phyloP scores from a whole-genome alignment of 306 rosid species.

The Calophaca sinica region DNA sequence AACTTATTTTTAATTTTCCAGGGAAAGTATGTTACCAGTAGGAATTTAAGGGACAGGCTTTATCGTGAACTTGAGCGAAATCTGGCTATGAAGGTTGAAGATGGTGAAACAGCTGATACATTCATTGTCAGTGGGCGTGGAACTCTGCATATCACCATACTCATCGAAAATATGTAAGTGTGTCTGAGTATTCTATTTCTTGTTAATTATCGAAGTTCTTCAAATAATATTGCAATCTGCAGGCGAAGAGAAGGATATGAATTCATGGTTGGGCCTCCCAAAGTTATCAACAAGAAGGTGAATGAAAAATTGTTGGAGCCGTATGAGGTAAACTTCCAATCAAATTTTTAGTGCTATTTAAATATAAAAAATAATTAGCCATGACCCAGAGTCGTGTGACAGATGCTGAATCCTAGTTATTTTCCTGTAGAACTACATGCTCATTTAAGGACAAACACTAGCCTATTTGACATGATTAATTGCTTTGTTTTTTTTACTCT shows the following conservation, averaged over 20 bases:
- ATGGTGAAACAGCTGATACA: constrained; percentile 98
- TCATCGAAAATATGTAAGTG: constrained; percentile 96
- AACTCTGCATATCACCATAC: constrained; percentile 93
- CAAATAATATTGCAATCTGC: constrained; percentile 48
- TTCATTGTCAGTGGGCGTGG: constrained; percentile 98
- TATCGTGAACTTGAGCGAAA: constrained; percentile 94
- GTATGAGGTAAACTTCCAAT: constrained; percentile 73
- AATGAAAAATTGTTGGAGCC: constrained; percentile 83
- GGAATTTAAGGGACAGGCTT: constrained; percentile 96
- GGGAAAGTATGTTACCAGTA: constrained; percentile 98
- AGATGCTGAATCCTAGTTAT: constrained; percentile 17
- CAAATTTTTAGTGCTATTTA: background rate
- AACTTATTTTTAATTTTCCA: constrained; percentile 50
- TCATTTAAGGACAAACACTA: constrained; percentile 6
- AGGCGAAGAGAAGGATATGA: constrained; percentile 99
- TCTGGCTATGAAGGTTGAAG: constrained; percentile 97
- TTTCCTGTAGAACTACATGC: constrained; percentile 16
- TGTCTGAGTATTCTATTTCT: constrained; percentile 36
- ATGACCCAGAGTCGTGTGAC: constrained; percentile 11
- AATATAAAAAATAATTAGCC: background rate
- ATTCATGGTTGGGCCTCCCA: constrained; percentile 99
- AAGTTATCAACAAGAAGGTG: constrained; percentile 88
- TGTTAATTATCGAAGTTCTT: constrained; percentile 16
- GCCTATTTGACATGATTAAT: constrained; percentile 27
- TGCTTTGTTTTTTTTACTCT: constrained; percentile 4